Conservation (phyloP, 2,329 filamentous ascomycete species). For the Microdochium nivale region DNA sequence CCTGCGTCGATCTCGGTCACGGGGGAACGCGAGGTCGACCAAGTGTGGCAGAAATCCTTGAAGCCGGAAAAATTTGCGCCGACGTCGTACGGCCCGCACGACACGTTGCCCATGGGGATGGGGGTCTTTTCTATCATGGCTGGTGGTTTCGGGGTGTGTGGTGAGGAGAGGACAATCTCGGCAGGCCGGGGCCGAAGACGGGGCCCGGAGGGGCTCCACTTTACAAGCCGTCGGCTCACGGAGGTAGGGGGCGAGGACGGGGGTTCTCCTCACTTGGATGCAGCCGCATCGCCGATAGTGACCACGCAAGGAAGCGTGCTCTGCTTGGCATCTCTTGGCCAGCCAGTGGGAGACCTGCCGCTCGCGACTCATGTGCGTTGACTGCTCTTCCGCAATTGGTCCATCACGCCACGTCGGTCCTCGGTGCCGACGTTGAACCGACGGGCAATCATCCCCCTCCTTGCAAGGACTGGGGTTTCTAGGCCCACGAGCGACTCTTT, state of each 20-base stretch:
- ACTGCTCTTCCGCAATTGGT: background rate
- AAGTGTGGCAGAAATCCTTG: constrained; percentile 14
- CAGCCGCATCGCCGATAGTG: background rate
- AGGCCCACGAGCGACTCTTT: no score
- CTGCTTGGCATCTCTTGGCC: background rate
- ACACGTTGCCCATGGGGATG: constrained; percentile 13
- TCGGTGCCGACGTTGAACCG: background rate
- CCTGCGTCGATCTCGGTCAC: constrained; percentile 34
- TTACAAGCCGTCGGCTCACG: background rate
- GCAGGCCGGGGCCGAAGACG: background rate
- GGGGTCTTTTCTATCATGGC: background rate
- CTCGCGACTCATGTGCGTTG: background rate
- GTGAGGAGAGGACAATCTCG: background rate
- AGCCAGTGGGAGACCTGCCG: background rate
- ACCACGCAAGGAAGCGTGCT: background rate
- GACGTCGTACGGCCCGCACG: constrained; percentile 43
- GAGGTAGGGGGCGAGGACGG: no score
- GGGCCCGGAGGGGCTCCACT: background rate
- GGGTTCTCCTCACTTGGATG: background rate
- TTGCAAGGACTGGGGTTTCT: no score
- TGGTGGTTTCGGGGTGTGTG: background rate
- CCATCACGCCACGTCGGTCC: background rate
- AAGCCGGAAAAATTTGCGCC: constrained; percentile 47
- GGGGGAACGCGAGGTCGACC: constrained; percentile 30
- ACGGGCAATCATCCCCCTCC: no score